Base-by-base conservation (phyloP, 108 stramenopile genomes). In the Nannochloropsis granulata region DNA sequence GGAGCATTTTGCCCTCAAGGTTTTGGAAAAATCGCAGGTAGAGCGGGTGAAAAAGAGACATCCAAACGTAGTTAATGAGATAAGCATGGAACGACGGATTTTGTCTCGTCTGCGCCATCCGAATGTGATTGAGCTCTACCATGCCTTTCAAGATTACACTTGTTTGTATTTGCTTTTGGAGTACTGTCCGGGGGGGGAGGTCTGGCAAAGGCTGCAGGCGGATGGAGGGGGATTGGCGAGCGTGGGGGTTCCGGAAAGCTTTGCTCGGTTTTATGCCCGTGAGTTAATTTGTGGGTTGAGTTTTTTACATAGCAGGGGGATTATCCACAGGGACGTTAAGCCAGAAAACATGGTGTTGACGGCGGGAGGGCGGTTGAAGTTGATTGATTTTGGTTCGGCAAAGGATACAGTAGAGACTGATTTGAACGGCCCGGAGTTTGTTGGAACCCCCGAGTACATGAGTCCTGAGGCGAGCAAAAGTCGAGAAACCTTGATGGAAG, bases 361-460 rank as follows among this genome's bases (percentile, higher is more conserved):
- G 85, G 83, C 90, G 45, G 92, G 91, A 44, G 94, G 94, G 9
- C 94, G 95, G 82, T 89, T 98, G 1, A 93, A 97, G 78, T 88
- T 99, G 44, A 94, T 98, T 85, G 98, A 99, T 90, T 98, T 98
- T 84, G 98, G 98, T 26, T 97, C 98, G 0, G 94, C 95, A 46
- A 98, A 99, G 86, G 98, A 99, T 88, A 86, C 96, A 82, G 86
- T 96, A 23, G 84, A 94, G 34, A 94, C 94, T 0, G 95, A 96
- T 84, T 90, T 97, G 86, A 99, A 99, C 87, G 98, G 98, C 8
- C 97, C 97, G 14, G 96, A 99, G 82, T 99, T 99, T 89, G 97
- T 98, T 8, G 98, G 98, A 12, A 98, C 98, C n/a, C 95, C 98
- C 0, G 97, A 99, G 88, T 99, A 97, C 88, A 98, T 99, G 98